Evolutionary conservation across 208 protist genomes (phyloP).

Genomic region (Endotrypanum monterogeii): DNA sequence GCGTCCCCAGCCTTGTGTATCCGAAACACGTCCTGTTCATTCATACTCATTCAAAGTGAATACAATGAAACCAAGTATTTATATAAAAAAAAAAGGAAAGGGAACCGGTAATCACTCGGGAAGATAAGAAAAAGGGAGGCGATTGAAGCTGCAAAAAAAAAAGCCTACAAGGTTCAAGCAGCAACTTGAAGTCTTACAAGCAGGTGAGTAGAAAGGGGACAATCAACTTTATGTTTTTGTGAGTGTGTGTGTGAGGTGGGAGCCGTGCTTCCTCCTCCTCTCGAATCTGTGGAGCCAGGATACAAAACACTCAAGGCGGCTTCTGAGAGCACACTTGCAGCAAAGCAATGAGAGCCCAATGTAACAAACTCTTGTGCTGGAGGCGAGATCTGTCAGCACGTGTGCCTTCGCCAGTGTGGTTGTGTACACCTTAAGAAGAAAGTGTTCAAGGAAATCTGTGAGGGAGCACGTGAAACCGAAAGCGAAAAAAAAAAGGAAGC

Average conservation of each 20-base stretch:
- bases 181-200: not conserved
- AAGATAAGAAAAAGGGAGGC: not conserved
- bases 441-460: not conserved
- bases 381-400: not conserved
- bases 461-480: not conserved
- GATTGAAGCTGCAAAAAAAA: not conserved
- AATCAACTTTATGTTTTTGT: not conserved
- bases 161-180: not conserved
- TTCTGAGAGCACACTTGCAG: not conserved
- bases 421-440: not conserved
- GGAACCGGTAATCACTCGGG: not conserved
- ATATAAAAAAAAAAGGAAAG: not conserved
- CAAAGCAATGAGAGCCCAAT: not conserved
- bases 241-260: not conserved
- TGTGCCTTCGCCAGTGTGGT: not conserved
- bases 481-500: not conserved
- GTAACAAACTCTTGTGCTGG: not conserved
- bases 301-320: not conserved
- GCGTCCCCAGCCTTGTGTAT: constrained; percentile 22
- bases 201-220: not conserved
- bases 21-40: constrained; percentile 44
- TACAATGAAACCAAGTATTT: not conserved
- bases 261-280: too few relatives aligned
- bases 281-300: too few relatives aligned
- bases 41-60: not conserved